Evolutionary conservation across 371 early-diverging fungal species (phyloP), one percentile per base, ranked within the genome.

Genomic region (Lichtheimia ornata): DNA sequence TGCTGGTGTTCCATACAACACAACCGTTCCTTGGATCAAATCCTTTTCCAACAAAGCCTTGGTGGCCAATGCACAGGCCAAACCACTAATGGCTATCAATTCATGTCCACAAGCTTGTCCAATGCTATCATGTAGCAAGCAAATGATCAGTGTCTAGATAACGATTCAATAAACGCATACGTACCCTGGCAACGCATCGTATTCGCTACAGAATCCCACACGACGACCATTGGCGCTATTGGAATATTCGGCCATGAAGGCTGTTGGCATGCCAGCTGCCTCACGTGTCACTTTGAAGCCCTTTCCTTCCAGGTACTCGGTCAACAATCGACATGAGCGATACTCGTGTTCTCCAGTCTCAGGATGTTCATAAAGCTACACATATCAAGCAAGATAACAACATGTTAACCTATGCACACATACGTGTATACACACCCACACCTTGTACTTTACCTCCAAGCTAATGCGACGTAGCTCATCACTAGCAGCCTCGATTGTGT

Each of bases 1-100:
- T 5, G 90, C 92, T 5, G 94, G 93, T 2, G 91, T 91, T 18
- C 93, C 94, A 80, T 86, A 90, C 49, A 93, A 71, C 44, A 73
- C 82, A 51, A 92, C 85, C 14, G 73, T 71, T 15, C 87, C 91
- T 9, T 73, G 56, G 41, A 91, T 62, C 15, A 77, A 45, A 28
- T 77, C 74, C 35, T 67, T 55, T 51, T 87, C 77, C 62, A 90
- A 60, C 18, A 82, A 83, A 9, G 73, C 58, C 57, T 83, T 81
- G 11, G 85, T 65, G 7, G 84, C 88, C 30, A 88, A 50, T 12
- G 88, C 84, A 50, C 85, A 81, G 13, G 87, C 90, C 7, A 91
- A 71, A 5, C 90, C 90, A 7, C 84, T 73, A 62, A 91, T 84
- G 5, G 89, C 88, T 55, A 91, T 90, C 40, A 89, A 58, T 50